Conservation (phyloP, 78 protist genomes). For the Isochrysis galbana region DNA sequence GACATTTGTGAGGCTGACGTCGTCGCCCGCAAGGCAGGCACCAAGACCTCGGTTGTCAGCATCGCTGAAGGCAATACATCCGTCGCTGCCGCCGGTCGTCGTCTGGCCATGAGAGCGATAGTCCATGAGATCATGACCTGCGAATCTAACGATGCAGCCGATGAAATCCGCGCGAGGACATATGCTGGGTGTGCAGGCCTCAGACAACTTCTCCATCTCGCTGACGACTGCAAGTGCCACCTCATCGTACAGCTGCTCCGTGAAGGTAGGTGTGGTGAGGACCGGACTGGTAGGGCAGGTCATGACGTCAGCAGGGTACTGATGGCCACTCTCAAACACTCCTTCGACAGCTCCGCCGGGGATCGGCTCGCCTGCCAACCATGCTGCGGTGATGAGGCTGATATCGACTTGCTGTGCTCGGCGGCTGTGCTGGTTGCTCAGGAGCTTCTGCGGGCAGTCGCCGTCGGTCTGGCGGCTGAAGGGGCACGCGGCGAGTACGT, state of each 20-base stretch:
- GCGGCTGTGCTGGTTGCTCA: neutral
- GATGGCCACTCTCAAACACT: neutral
- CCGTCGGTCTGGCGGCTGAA: neutral
- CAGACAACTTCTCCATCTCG: neutral
- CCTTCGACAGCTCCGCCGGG: neutral
- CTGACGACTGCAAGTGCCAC: neutral
- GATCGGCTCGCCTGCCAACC: neutral
- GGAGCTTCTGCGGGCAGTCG: neutral
- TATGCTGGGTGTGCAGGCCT: neutral
- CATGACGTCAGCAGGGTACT: neutral
- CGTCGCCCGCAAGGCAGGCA: neutral
- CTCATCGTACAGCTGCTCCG: neutral
- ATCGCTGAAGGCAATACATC: neutral
- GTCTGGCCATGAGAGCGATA: neutral
- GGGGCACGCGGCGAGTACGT: neutral
- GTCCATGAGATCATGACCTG: neutral
- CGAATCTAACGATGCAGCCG: neutral
- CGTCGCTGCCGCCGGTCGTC: neutral
- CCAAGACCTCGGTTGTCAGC: neutral
- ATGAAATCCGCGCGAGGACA: neutral
- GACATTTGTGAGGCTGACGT: neutral
- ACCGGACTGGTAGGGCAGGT: neutral
- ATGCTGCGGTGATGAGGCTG: neutral
- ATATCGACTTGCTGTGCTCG: neutral
- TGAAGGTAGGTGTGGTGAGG: neutral